These are phyloP conservation scores for Dactylellina cionopaga DNA, from an alignment of 2,329 filamentous ascomycete genomes.

Conservation along the genomic window DNA sequence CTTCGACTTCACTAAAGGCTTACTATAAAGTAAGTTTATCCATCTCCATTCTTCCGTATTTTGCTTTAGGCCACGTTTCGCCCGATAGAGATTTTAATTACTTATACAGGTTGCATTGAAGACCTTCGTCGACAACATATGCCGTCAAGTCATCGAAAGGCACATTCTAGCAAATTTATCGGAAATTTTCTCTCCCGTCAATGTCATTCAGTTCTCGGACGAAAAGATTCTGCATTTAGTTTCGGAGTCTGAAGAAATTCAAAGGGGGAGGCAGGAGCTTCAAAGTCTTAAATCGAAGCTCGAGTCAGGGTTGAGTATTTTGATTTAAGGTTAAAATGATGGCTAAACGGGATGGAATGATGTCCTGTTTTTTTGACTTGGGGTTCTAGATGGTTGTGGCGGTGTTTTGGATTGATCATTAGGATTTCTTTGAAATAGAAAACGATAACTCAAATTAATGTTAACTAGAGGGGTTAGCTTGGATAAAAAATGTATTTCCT, in stretches of 20 bases:
- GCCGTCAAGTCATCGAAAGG: conserved; percentile 59
- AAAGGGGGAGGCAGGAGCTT: conserved; percentile 1
- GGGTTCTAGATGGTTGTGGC: no score
- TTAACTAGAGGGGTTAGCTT: no score
- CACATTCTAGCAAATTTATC: conserved; percentile 58
- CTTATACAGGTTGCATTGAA: conserved; percentile 58
- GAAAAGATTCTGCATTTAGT: conserved; percentile 56
- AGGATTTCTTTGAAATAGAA: no score
- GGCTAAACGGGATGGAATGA: no score
- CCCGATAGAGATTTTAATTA: not conserved
- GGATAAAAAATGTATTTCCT: no score
- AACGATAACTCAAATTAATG: no score
- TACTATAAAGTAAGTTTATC: conserved; percentile 58
- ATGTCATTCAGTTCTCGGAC: conserved; percentile 54
- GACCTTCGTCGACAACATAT: conserved; percentile 59
- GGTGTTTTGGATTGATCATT: no score
- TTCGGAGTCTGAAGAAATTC: conserved; percentile 55
- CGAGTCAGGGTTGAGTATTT: conserved; percentile 14
- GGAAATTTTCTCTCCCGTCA: conserved; percentile 57
- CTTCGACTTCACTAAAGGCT: conserved; percentile 57
- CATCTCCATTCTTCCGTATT: not conserved
- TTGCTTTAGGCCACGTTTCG: not conserved
- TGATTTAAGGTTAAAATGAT: no score
- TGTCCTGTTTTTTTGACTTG: no score
- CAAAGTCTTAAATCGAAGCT: not conserved